Conservation (phyloP, 805 yeast genomes). For the Vanderwaltozyma verrucispora region DNA sequence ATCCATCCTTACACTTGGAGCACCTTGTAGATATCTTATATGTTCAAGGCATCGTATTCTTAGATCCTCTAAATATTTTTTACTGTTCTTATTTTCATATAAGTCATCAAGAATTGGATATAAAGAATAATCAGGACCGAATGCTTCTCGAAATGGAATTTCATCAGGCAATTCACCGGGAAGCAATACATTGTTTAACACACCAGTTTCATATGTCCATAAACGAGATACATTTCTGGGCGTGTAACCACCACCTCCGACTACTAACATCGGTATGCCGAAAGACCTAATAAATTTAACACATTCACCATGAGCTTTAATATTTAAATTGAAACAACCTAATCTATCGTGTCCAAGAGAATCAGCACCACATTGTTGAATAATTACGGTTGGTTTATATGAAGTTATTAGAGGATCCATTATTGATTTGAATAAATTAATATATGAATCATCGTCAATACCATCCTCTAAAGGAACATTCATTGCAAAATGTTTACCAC, state of each 20-base stretch:
- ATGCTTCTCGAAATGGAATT: constrained; percentile 70
- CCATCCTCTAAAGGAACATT: constrained; percentile 89
- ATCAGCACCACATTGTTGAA: constrained; percentile 98
- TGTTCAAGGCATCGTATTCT: constrained; percentile 70
- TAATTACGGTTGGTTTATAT: constrained; percentile 91
- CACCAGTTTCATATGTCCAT: constrained; percentile 90
- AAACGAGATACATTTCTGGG: constrained; percentile 93
- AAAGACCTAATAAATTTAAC: constrained; percentile 77
- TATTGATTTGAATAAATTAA: constrained; percentile 45
- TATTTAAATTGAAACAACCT: constrained; percentile 91
- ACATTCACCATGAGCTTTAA: constrained; percentile 94
- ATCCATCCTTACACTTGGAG: constrained; percentile 88
- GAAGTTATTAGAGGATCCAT: constrained; percentile 81
- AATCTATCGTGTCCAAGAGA: constrained; percentile 90
- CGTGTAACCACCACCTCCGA: constrained; percentile 98
- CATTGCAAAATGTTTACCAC: constrained; percentile 73
- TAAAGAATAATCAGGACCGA: constrained; percentile 83
- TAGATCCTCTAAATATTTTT: constrained; percentile 72
- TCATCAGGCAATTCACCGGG: constrained; percentile 65
- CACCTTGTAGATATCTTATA: constrained; percentile 71
- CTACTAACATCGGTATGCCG: constrained; percentile 81
- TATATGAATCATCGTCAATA: constrained; percentile 70
- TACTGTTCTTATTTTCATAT: constrained; percentile 77
- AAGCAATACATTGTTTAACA: constrained; percentile 68
- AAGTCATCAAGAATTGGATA: constrained; percentile 77